These are phyloP conservation scores for Acacia melanoxylon DNA, from an alignment of 306 rosid species.

Conservation along the genomic window DNA sequence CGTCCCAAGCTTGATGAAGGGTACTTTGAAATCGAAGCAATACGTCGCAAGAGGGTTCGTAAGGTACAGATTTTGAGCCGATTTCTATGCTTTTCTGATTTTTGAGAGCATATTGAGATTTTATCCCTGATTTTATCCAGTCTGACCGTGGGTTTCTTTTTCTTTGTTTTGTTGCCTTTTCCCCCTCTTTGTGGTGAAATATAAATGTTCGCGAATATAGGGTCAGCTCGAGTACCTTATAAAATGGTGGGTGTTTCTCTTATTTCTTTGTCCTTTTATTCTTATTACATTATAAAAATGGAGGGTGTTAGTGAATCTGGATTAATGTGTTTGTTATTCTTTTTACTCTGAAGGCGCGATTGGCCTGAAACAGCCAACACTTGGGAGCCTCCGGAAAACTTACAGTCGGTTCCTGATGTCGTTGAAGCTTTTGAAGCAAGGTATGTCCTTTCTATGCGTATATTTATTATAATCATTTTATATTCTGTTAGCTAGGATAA, in stretches of 20 bases:
- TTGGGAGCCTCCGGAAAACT: constrained; percentile 94
- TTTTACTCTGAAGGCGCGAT: constrained; percentile 56
- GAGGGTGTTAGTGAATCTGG: not conserved
- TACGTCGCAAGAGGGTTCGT: constrained; percentile 74
- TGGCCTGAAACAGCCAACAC: constrained; percentile 94
- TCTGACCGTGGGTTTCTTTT: constrained; percentile 25
- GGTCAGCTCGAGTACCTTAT: constrained; percentile 79
- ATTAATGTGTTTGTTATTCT: constrained; percentile 18
- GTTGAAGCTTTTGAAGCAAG: constrained; percentile 76
- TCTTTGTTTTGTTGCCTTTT: not conserved
- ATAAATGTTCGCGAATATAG: constrained; percentile 42
- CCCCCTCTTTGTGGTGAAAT: constrained; percentile 5
- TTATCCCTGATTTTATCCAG: not conserved
- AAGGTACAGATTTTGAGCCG: constrained; percentile 43
- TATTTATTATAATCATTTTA: not conserved
- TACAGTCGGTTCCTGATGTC: constrained; percentile 65
- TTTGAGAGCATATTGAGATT: not conserved
- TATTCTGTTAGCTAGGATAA: constrained; percentile 5
- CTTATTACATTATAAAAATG: not conserved
- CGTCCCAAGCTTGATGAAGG: constrained; percentile 65
- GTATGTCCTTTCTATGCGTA: constrained; percentile 36
- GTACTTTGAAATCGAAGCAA: constrained; percentile 72
- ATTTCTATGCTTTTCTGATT: not conserved
- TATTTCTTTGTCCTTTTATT: not conserved
- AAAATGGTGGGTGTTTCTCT: constrained; percentile 69